Base-by-base conservation (phyloP, 2,329 filamentous ascomycete genomes). In the Diplodia mutila region DNA sequence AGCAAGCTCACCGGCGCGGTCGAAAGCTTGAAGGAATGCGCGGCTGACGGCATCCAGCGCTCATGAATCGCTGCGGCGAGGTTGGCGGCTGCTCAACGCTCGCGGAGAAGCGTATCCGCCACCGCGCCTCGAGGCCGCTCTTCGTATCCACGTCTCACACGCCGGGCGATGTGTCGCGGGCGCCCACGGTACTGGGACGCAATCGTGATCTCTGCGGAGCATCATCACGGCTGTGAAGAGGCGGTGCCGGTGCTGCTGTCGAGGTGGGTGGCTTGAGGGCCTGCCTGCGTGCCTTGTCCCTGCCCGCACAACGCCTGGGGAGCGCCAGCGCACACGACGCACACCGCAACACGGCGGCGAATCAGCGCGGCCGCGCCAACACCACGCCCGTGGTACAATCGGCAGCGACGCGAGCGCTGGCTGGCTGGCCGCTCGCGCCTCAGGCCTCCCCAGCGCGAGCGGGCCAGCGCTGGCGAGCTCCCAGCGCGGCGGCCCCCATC, bases 291-390 rank as follows among this genome's bases (percentile, higher is more conserved):
- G 59, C 59, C 59, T 63, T 63, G 59, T 63, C 59, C 57, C 34
- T 63, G 59, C 46, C 59, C 42, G 59, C 59, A 51, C 53, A 34
- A 63, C 59, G 49, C 42, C 59, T 63, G 49, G 59, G 57, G 59
- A 63, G 29, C 64, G 65, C 53, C 65, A 67, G 65, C 65, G 65
- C 65, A 67, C 65, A 67, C 65, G 65, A 67, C 65, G 65, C 65
- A 67, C 65, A 67, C 65, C 65, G 65, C 65, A 67, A 67, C 53
- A 61, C 42, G 29, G 29, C 42, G 21, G 65, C 64, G 51, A 57
- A 66, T 66, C 59, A 63, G 59, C 59, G 42, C 27, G 29, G 42
- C 25, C 46, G 59, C 42, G 42, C 59, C 59, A 63, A 63, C 59
- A 63, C 59, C 59, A 63, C 46, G 59, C 29, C 59, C 46, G 59